phyloP scores from a whole-genome alignment of 2,329 filamentous ascomycete species.

The Lizonia empirigonia region DNA sequence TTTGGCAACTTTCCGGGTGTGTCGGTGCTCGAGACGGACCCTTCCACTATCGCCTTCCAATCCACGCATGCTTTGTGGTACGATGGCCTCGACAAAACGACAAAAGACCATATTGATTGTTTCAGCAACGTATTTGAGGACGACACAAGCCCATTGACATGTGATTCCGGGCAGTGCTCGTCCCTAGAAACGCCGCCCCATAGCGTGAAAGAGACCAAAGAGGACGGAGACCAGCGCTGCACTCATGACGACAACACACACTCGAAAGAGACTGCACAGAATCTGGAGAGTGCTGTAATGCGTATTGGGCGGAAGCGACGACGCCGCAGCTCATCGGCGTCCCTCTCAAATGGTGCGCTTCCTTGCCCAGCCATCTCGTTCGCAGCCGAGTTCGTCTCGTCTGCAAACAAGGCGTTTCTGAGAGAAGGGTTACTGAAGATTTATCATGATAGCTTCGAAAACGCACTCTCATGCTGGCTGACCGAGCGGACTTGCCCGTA shows the following conservation, averaged over 20 bases:
- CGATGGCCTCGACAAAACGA: slow-evolving; percentile 2
- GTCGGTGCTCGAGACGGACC: slow-evolving; percentile 19
- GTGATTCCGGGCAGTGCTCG: slow-evolving; percentile 34
- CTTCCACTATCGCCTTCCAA: slow-evolving; percentile 5
- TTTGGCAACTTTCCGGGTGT: slow-evolving; percentile 39
- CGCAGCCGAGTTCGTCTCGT: slow-evolving; percentile 39
- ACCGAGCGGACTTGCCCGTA: slow-evolving; percentile 62
- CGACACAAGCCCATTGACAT: slow-evolving; percentile 18
- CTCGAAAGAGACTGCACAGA: slow-evolving; percentile 7
- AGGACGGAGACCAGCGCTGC: background rate
- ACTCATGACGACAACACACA: background rate
- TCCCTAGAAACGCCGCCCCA: slow-evolving; percentile 35
- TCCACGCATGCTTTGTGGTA: slow-evolving; percentile 4
- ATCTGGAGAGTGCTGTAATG: slow-evolving; percentile 13
- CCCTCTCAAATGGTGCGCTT: slow-evolving; percentile 25
- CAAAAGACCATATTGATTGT: background rate
- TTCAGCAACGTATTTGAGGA: slow-evolving; percentile 21
- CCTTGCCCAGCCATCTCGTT: slow-evolving; percentile 29
- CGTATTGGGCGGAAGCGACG: slow-evolving; percentile 32
- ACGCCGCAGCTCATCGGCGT: slow-evolving; percentile 30
- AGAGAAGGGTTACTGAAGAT: slow-evolving; percentile 55
- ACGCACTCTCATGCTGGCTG: slow-evolving; percentile 60
- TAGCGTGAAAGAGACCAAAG: slow-evolving; percentile 19
- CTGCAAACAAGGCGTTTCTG: slow-evolving; percentile 49
- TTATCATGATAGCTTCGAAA: slow-evolving; percentile 62